Percentiles rank a stretch among this genome's conserved stretches.
Evolutionary conservation across 176 grass and related monocot genomes (phyloP).

Genomic region (Stipa capillata): DNA sequence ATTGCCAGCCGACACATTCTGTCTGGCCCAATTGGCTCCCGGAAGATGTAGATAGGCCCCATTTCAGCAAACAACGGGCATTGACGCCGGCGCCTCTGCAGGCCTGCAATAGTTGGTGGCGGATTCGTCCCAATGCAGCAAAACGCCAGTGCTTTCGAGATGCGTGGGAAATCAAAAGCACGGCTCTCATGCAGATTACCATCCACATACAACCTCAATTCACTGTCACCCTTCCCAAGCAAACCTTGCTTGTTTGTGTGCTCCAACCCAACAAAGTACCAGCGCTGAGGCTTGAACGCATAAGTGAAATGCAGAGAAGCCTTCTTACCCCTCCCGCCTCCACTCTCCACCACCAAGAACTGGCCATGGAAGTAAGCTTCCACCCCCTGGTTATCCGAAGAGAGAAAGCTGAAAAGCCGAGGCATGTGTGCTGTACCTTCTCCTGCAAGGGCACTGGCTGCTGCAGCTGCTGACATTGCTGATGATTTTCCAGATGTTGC

Average conservation of each 20-base stretch:
- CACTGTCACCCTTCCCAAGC: conserved; percentile 86
- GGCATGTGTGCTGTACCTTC: conserved; percentile 97
- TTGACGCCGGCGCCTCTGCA: conserved; percentile 75
- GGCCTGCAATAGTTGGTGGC: conserved; percentile 89
- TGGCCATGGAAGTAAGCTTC: conserved; percentile 99
- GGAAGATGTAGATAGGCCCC: conserved; percentile 97
- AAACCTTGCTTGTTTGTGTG: conserved; percentile 85
- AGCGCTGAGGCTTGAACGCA: conserved; percentile 81
- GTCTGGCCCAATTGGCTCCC: conserved; percentile 82
- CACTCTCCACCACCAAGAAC: conserved; percentile 87
- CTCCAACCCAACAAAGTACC: conserved; percentile 95
- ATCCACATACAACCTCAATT: conserved; percentile 85
- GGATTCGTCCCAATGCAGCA: conserved; percentile 97
- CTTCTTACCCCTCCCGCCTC: conserved; percentile 78
- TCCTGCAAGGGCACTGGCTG: conserved; percentile 89
- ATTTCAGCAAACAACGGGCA: conserved; percentile 96
- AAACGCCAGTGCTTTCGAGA: conserved; percentile 85
- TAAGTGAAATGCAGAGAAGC: conserved; percentile 93
- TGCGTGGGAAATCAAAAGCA: conserved; percentile 86
- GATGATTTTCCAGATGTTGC: conserved; percentile 93
- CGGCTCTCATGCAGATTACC: conserved; percentile 78
- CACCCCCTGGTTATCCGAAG: conserved; percentile 84
- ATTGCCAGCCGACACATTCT: conserved; percentile 68
- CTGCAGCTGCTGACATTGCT: conserved; percentile 88
- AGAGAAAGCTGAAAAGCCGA: conserved; percentile 89